Percentiles rank a stretch among this genome's conserved stretches.
These are phyloP conservation scores for Cercophora scortea DNA, from an alignment of 495 filamentous ascomycete genomes.

Conservation along the genomic window DNA sequence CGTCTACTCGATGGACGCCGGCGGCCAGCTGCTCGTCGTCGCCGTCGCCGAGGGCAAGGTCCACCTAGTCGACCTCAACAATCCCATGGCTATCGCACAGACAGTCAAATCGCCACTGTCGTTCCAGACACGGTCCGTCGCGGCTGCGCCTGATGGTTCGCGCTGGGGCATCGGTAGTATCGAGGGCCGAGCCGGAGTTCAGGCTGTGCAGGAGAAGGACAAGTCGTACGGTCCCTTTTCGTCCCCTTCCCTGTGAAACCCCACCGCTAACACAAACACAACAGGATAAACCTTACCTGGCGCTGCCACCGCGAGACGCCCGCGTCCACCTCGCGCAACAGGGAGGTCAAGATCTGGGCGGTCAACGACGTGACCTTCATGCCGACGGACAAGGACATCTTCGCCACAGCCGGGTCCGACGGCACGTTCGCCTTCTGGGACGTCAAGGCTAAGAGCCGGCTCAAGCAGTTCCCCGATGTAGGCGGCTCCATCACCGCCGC, in stretches of 20 bases:
- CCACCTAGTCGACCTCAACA: constrained; percentile 72
- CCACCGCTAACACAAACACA: not conserved
- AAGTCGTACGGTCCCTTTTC: constrained; percentile 43
- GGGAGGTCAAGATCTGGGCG: constrained; percentile 65
- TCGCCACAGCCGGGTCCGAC: constrained; percentile 83
- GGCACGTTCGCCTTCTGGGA: constrained; percentile 91
- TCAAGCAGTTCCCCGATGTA: constrained; percentile 82
- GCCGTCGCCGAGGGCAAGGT: constrained; percentile 84
- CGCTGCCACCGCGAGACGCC: constrained; percentile 78
- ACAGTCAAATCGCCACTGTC: constrained; percentile 77
- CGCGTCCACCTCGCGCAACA: constrained; percentile 35
- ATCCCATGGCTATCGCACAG: constrained; percentile 73
- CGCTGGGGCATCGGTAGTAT: constrained; percentile 86
- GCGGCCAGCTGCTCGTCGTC: constrained; percentile 68
- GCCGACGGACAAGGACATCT: constrained; percentile 68
- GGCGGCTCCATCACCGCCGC: constrained; percentile 73
- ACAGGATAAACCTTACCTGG: constrained; percentile 66
- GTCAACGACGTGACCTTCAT: constrained; percentile 90
- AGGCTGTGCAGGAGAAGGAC: constrained; percentile 85
- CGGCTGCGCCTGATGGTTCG: constrained; percentile 73
- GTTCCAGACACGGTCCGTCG: constrained; percentile 80
- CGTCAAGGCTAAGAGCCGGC: constrained; percentile 75
- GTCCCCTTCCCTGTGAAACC: not conserved
- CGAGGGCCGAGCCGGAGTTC: constrained; percentile 82
- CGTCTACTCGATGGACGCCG: constrained; percentile 80